Evolutionary conservation across 1,284 basidiomycete genomes (phyloP), one percentile per base, ranked within the genome.

Genomic region (Moesziomyces parantarcticus): DNA sequence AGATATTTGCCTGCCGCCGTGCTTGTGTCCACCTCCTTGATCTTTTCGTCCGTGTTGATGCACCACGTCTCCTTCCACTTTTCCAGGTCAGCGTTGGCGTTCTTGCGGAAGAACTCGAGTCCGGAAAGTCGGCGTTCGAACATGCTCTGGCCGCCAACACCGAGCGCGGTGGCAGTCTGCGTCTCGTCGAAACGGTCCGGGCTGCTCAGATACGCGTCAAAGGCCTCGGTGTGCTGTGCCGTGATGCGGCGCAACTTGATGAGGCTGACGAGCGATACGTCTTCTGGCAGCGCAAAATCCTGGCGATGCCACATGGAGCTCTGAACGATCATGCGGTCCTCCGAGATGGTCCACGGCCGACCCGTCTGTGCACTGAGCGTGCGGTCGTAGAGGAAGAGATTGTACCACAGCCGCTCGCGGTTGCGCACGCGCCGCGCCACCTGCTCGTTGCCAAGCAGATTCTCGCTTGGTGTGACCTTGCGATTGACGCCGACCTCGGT

Each of bases 401-500:
- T 73, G 48, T 64, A 69, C 78, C 78, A 79, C 3, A 77, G 76
- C 39, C 78, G 50, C 43, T 70, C 67, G 18, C 78, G 60, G 34
- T 79, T 79, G 34, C 78, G 66, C 11, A 78, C 60, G 22, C 78
- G 60, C 26, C 78, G 63, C 4, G 71, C 58, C n/a, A 79, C 60
- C 53, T 76, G 78, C 57, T 79, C 78, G 29, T 74, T 76, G 50
- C 62, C 65, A 10, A 70, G 59, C 47, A 64, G 39, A 29, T 66
- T 64, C 34, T 70, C 68, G 41, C 66, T 70, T 11, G 76, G 76
- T 5, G 71, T 65, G 16, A 77, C 66, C 26, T 68, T 68, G 36
- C 76, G 61, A 23, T 79, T 79, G 48, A 79, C 75, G 21, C 78
- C 78, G 0, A 79, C 69, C 46, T 79, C 78, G n/a, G 78, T 79